Evolutionary conservation across 768 basidiomycete genomes (phyloP).

Genomic region (Auricularia auricula-judae): DNA sequence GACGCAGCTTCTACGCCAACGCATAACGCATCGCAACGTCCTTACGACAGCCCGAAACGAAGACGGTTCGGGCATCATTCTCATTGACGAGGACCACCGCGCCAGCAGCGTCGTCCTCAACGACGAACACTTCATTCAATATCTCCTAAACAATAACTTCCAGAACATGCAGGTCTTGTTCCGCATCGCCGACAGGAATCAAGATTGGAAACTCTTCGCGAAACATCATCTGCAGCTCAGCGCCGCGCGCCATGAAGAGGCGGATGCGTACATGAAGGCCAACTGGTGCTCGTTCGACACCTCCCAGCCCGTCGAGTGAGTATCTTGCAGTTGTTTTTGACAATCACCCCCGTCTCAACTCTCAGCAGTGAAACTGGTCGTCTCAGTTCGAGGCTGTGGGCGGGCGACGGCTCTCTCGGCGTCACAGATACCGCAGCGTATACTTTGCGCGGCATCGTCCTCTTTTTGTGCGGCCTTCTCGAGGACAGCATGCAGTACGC

Average conservation of each 20-base stretch:
- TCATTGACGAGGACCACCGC: not conserved
- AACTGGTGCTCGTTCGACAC: not conserved
- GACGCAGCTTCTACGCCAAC: not conserved
- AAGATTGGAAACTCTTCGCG: not conserved
- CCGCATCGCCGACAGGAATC: not conserved
- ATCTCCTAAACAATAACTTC: not conserved
- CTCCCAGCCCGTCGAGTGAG: not conserved
- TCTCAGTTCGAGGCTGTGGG: not conserved
- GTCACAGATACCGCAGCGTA: not conserved
- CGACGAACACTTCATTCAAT: not conserved
- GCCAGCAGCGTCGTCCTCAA: not conserved
- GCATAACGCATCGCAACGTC: not conserved
- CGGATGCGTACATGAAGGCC: not conserved
- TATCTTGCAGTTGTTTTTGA: not conserved
- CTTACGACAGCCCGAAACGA: not conserved
- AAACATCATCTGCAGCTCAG: not conserved
- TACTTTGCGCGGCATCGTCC: constrained; percentile 58
- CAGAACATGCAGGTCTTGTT: not conserved
- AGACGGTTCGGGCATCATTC: not conserved
- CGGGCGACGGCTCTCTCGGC: not conserved
- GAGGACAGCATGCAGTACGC: constrained; percentile 63
- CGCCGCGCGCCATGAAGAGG: not conserved
- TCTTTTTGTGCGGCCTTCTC: constrained; percentile 63
- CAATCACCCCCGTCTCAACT: not conserved
- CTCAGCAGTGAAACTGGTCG: not conserved